These are phyloP conservation scores for Candida sp. DNA, from an alignment of 1,139 yeast genomes.

Conservation along the genomic window DNA sequence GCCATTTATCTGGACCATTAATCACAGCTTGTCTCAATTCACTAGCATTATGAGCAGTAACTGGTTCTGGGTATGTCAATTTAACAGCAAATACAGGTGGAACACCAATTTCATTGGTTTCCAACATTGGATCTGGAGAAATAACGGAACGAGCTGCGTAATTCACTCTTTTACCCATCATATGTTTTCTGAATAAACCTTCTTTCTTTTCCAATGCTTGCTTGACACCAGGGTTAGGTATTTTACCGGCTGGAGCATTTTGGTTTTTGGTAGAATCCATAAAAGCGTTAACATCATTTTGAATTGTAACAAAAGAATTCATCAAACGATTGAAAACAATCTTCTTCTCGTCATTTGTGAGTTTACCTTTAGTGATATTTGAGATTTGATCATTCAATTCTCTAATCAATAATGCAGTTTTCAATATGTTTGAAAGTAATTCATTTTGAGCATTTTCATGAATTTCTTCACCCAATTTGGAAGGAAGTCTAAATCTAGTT, in stretches of 20 bases:
- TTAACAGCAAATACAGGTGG: constrained; percentile 98
- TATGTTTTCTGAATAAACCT: constrained; percentile 96
- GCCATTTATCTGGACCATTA: constrained; percentile 98
- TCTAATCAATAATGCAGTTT: constrained; percentile 77
- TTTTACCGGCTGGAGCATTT: constrained; percentile 60
- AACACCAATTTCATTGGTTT: constrained; percentile 97
- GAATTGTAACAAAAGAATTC: constrained; percentile 93
- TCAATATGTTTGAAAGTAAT: constrained; percentile 72
- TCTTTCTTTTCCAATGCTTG: constrained; percentile 99
- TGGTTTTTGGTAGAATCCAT: constrained; percentile 92
- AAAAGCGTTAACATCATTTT: constrained; percentile 92
- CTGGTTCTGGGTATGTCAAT: constrained; percentile 97
- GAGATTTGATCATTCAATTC: constrained; percentile 83
- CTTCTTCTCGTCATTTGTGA: constrained; percentile 62
- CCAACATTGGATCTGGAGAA: constrained; percentile 98
- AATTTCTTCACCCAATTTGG: constrained; percentile 92
- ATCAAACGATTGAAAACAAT: constrained; percentile 82
- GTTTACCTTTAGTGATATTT: constrained; percentile 57
- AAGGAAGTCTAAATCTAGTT: constrained; percentile 95
- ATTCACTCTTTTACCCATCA: constrained; percentile 99
- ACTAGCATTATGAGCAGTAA: constrained; percentile 87
- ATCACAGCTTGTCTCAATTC: constrained; percentile 93
- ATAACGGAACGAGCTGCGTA: constrained; percentile 99
- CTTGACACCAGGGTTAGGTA: constrained; percentile 91
- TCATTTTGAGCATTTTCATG: constrained; percentile 96